Evolutionary conservation across 306 rosid genomes (phyloP), one percentile per base, ranked within the genome.

Genomic region (Dryas octopetala): DNA sequence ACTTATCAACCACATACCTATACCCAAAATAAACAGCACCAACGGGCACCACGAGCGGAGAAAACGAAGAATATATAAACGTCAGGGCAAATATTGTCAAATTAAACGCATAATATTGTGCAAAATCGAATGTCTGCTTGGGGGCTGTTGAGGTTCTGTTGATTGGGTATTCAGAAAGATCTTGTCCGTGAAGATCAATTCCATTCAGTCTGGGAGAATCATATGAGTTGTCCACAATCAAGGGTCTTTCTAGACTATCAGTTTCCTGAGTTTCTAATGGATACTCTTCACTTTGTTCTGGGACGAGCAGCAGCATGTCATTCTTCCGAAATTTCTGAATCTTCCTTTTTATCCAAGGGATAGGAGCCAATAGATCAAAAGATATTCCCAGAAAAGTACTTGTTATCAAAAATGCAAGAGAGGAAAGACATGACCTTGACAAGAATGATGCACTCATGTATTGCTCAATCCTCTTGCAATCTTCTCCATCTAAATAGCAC

Each of bases 391-490:
- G 82, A 86, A 95, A 95, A 38, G 97, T 91, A 83, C 99, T 78
- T 5, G 93, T 88, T 75, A 95, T 95, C 82, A 95, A 79, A 76
- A 95, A 95, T 45, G 97, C 99, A 46, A 95, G 92, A 23, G 99
- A 90, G 14, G 99, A 95, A 63, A 95, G 99, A 86, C 99, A 95
- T 64, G 99, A 95, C 78, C 81, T 88, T 23, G 99, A 87, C 80
- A 95, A 78, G 78, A 95, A 92, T 5, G 99, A 91, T 7, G 93
- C 87, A 71, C 99, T 95, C 97, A 95, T 89, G 81, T 95, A 95
- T 50, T 92, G 96, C 85, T 92, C 99, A 79, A 95, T 95, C 85
- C 92, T 95, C 97, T 85, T 92, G 86, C 99, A 95, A 85, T 95
- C 97, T 81, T 89, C 97, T 47, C 97, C 93, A 46, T 95, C 97